These are phyloP conservation scores for Rhizoclosmatium globosum DNA, from an alignment of 192 early-diverging fungal species.

Conservation along the genomic window DNA sequence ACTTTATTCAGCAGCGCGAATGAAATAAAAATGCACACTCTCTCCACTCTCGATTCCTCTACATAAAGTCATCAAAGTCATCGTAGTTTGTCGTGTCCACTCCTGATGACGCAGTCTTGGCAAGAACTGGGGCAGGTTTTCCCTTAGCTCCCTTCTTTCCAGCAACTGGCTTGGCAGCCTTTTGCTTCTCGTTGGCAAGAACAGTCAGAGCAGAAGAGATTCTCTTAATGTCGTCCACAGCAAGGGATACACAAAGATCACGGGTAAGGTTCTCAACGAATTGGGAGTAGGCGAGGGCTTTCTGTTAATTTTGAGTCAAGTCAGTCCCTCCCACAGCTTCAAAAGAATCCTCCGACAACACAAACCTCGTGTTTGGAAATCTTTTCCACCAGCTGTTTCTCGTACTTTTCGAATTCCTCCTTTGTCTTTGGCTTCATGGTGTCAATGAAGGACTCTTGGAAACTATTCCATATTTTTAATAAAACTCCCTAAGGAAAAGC, in stretches of 20 bases:
- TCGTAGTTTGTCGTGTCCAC: constrained; percentile 23
- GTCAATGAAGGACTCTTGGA: constrained; percentile 43
- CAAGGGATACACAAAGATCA: constrained; percentile 49
- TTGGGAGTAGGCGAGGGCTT: constrained; percentile 44
- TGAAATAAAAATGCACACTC: constrained; percentile 2
- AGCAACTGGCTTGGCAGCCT: constrained; percentile 49
- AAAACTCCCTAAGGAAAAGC: background rate
- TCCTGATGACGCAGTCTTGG: constrained; percentile 46
- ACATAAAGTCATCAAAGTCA: constrained; percentile 59
- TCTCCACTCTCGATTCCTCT: constrained; percentile 2
- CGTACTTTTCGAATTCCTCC: constrained; percentile 57
- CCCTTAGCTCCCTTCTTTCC: constrained; percentile 32
- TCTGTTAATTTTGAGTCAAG: constrained; percentile 28
- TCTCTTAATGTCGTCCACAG: constrained; percentile 55
- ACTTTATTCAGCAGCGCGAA: background rate
- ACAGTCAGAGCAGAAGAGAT: constrained; percentile 57
- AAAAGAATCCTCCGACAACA: background rate
- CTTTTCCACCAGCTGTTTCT: constrained; percentile 45
- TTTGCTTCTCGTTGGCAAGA: constrained; percentile 65
- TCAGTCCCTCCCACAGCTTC: background rate
- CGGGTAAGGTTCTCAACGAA: constrained; percentile 61
- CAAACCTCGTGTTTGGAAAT: constrained; percentile 56
- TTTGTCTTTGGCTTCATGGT: constrained; percentile 53
- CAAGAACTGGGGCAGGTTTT: constrained; percentile 45
- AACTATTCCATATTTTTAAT: background rate